Evolutionary conservation across 345 rosid genomes (phyloP), one percentile per base, ranked within the genome.

Genomic region (Gossypium raimondii): DNA sequence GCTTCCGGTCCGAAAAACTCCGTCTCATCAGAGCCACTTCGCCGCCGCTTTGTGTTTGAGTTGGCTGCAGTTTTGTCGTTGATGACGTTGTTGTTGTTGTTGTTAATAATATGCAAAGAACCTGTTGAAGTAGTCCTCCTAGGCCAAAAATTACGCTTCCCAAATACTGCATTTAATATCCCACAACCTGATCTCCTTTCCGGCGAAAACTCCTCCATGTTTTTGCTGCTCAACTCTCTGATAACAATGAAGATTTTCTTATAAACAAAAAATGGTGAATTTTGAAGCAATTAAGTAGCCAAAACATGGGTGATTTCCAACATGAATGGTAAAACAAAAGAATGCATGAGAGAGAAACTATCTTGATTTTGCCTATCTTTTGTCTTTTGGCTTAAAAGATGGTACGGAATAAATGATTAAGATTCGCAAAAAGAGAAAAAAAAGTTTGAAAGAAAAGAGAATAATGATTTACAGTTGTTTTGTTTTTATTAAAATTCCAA

Each of bases 121-220:
- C 88, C 86, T 0, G 87, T 76, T 10, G 95, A 90, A 58, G 88
- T 78, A 7, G 86, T 45, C 81, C 89, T 90, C 78, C 86, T 83
- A 18, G 85, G 79, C 89, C 89, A 93, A 63, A 88, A 80, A 55
- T 71, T 70, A 67, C 90, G 85, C 11, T 86, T 70, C 14, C 97
- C 93, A 2, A 93, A 86, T 64, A 95, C 86, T 2, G 85, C 93
- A 56, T 71, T 87, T 5, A 93, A 72, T 13, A 95, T 72, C 74
- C 93, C 92, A 56, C 99, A 95, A 12, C 97, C 92, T 0, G 88
- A 78, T 50, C 76, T 85, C 75, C 73, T 91, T 11, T 86, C 91
- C 6, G 88, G 80, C 0, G 87, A 83, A 13, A 73, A 10, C 7
- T 52, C 73, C 47, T 22, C 56, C 63, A 71, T 53, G 7, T 56